Conservation (phyloP, 768 basidiomycete species). For the Exidia glandulosa region DNA sequence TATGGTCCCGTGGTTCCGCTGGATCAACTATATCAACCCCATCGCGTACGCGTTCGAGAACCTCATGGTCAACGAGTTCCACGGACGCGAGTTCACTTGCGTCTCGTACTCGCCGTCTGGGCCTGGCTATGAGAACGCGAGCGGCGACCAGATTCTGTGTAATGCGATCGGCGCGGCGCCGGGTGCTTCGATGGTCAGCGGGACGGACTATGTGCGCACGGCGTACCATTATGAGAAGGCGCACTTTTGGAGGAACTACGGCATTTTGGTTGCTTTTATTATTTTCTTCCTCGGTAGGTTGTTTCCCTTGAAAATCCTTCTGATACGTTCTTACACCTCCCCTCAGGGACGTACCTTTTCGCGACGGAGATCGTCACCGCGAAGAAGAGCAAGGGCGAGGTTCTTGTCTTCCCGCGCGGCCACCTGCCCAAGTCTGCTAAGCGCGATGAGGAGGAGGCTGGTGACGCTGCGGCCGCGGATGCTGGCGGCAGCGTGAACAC, state of each 20-base stretch:
- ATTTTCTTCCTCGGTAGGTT: slow-evolving; percentile 56
- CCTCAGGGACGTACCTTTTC: slow-evolving; percentile 46
- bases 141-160: slow-evolving; percentile 1
- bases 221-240: slow-evolving; percentile 36
- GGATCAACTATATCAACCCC: slow-evolving; percentile 29
- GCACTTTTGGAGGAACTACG: slow-evolving; percentile 61
- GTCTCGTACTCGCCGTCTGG: background rate
- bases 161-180: slow-evolving; percentile 9
- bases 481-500: slow-evolving; percentile 20
- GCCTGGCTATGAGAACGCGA: background rate
- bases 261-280: slow-evolving; percentile 62
- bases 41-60: slow-evolving; percentile 12
- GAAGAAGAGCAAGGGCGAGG: slow-evolving; percentile 41
- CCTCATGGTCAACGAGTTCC: background rate
- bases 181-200: slow-evolving; percentile 21
- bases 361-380: slow-evolving; percentile 47
- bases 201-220: slow-evolving; percentile 25
- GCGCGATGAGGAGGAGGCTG: slow-evolving; percentile 14
- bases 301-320: too few species aligned
- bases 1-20: slow-evolving; percentile 27
- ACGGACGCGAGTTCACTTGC: background rate
- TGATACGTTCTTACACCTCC: too few species aligned
- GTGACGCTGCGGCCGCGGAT: slow-evolving; percentile 17
- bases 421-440: slow-evolving; percentile 19
- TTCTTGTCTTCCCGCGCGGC: slow-evolving; percentile 24